A percentile compares a stretch with the other conserved stretches of the same genome.
Conservation (phyloP, 2,329 filamentous ascomycete genomes). For the Penicillium sp. region DNA sequence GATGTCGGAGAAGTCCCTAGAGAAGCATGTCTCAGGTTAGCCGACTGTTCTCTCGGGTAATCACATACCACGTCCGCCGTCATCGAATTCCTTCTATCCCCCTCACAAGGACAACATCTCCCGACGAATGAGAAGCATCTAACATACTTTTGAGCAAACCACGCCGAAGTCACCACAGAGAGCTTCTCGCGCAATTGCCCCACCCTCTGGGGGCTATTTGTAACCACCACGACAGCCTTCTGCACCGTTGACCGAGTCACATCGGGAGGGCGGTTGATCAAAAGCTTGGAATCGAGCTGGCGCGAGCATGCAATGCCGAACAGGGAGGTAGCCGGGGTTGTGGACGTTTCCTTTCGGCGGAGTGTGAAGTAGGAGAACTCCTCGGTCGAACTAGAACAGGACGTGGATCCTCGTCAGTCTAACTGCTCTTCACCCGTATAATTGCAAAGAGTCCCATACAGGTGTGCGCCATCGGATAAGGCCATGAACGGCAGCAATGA, state of each 20-base stretch:
- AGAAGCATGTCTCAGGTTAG: constrained; percentile 1
- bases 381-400: constrained; percentile 67
- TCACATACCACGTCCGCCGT: background rate
- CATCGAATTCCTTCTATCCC: background rate
- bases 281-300: constrained; percentile 75
- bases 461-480: constrained; percentile 89
- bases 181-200: constrained; percentile 87
- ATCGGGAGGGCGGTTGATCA: constrained; percentile 77
- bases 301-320: constrained; percentile 96
- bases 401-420: constrained; percentile 6
- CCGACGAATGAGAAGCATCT: background rate
- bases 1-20: constrained; percentile 78
- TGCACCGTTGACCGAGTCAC: constrained; percentile 98
- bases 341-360: constrained; percentile 52
- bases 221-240: constrained; percentile 95
- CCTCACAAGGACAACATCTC: background rate
- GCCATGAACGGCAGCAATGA: constrained; percentile 93
- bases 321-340: constrained; percentile 68
- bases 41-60: background rate
- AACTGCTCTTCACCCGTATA: background rate
- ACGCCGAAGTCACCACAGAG: constrained; percentile 86
- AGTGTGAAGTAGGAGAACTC: constrained; percentile 99
- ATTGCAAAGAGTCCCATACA: constrained; percentile 55
- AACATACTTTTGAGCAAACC: constrained; percentile 81
- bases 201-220: constrained; percentile 84